Evolutionary conservation across 768 basidiomycete genomes (phyloP), one percentile per base, ranked within the genome.

Genomic region (Tulasnella sp.): DNA sequence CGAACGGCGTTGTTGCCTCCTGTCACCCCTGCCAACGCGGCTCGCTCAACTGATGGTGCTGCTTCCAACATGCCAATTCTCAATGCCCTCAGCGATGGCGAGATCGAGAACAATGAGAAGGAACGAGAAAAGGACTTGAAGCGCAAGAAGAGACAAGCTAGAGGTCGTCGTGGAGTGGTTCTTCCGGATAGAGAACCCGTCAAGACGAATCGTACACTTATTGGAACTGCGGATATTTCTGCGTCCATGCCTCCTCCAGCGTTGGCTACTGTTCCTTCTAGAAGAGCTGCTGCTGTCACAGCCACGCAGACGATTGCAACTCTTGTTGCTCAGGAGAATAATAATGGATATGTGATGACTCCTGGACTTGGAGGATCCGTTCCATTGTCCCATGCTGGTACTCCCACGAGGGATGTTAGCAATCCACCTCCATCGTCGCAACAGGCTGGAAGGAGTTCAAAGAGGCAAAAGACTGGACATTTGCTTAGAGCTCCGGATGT

Each of bases 171-270:
- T 37, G 88, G 89, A 12, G 72, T 90, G 52, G 77, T 77, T 3
- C 69, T 98, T 22, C 92, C 95, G 0, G 95, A 99, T 62, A 80
- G 93, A 37, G 93, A 99, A 53, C 83, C 89, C 2, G 75, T 85
- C 62, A 74, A 88, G 65, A 98, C 95, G 5, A 85, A 83, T 66
- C 81, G 95, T 31, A 92, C 92, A 0, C 82, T 88, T 6, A 85
- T 83, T 48, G 85, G 84, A 24, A 87, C 81, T 72, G 88, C 82
- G 3, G 85, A 82, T 60, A 68, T 81, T 51, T 53, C 13, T 41
- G 48, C 37, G 44, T 54, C 35, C 32, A 67, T 84, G 35, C 83
- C 83, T 0, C 63, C 78, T 5, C 79, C 76, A 1, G 75, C 72
- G 13, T 77, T 80, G 0, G 76, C 77, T 3, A 76, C 70, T 48